A percentile compares a stretch with the other conserved stretches of the same genome.
These are phyloP conservation scores for Sclerotinia spermophila DNA, from an alignment of 2,329 filamentous ascomycete species.

Conservation along the genomic window DNA sequence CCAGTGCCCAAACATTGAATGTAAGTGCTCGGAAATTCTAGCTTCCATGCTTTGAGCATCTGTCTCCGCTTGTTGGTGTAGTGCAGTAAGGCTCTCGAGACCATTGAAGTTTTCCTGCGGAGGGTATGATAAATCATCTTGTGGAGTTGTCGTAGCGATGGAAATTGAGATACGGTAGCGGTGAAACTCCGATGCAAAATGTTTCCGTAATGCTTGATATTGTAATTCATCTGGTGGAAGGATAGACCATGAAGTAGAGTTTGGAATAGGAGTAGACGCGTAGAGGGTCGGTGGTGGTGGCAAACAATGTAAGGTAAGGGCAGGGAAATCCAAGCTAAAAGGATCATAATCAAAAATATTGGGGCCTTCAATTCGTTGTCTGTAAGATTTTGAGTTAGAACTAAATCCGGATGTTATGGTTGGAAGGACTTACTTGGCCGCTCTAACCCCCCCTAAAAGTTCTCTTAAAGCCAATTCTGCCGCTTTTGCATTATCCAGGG, in stretches of 20 bases:
- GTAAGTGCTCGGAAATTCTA: constrained; percentile 69
- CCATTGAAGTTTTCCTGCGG: constrained; percentile 38
- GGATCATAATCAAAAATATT: constrained; percentile 78
- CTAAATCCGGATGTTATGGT: neutral
- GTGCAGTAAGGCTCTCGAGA: constrained; percentile 39
- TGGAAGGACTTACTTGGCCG: constrained; percentile 64
- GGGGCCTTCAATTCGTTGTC: constrained; percentile 54
- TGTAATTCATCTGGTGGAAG: constrained; percentile 70
- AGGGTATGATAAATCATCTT: constrained; percentile 48
- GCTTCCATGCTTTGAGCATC: constrained; percentile 53
- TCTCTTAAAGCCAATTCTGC: constrained; percentile 83
- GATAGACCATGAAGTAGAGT: constrained; percentile 76
- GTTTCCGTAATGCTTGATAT: constrained; percentile 64
- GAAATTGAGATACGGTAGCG: constrained; percentile 57
- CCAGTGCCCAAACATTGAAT: constrained; percentile 78
- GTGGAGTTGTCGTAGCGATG: constrained; percentile 47
- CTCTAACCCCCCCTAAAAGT: constrained; percentile 73
- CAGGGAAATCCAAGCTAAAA: constrained; percentile 78
- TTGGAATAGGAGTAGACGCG: constrained; percentile 70
- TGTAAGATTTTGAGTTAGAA: constrained; percentile 32
- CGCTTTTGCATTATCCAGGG: constrained; percentile 74
- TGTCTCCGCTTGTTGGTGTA: constrained; percentile 37
- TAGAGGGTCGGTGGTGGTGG: constrained; percentile 78
- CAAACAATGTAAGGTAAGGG: constrained; percentile 77
- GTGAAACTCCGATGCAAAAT: constrained; percentile 64